Evolutionary conservation across 2,329 filamentous ascomycete genomes (phyloP).

Genomic region (Emericellopsis atlantica): DNA sequence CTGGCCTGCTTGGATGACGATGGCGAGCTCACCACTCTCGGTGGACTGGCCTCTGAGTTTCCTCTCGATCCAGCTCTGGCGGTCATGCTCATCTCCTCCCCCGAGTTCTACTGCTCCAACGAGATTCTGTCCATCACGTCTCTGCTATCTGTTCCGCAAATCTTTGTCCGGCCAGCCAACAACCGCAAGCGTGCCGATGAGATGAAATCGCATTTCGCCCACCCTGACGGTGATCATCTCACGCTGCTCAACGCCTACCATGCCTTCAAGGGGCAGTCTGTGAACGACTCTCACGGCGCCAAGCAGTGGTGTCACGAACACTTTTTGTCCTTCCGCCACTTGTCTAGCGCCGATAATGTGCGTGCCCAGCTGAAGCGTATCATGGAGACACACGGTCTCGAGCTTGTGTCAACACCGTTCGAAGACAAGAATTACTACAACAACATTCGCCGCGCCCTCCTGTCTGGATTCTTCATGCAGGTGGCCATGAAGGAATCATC

Average conservation of each 20-base stretch:
- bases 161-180: constrained; percentile 79
- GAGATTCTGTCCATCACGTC: constrained; percentile 94
- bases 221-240: constrained; percentile 87
- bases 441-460: constrained; percentile 86
- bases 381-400: constrained; percentile 85
- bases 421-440: constrained; percentile 96
- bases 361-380: constrained; percentile 85
- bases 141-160: constrained; percentile 84
- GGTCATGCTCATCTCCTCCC: constrained; percentile 95
- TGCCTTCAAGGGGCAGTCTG: constrained; percentile 71
- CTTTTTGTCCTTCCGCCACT: constrained; percentile 78
- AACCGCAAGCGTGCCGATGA: constrained; percentile 87
- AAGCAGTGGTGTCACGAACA: constrained; percentile 97
- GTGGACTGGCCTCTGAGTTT: constrained; percentile 83
- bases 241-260: constrained; percentile 97
- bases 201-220: constrained; percentile 91
- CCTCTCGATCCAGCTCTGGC: constrained; percentile 87
- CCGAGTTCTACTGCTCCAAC: constrained; percentile 97
- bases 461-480: constrained; percentile 98
- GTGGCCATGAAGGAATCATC: constrained; percentile 85
- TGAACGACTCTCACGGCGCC: constrained; percentile 47
- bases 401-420: constrained; percentile 80
- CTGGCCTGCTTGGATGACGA: constrained; percentile 94
- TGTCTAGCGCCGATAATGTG: constrained; percentile 89
- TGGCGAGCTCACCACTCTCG: constrained; percentile 78